phyloP scores from a whole-genome alignment of 1,139 yeast species.

The Taphrina flavorubra region DNA sequence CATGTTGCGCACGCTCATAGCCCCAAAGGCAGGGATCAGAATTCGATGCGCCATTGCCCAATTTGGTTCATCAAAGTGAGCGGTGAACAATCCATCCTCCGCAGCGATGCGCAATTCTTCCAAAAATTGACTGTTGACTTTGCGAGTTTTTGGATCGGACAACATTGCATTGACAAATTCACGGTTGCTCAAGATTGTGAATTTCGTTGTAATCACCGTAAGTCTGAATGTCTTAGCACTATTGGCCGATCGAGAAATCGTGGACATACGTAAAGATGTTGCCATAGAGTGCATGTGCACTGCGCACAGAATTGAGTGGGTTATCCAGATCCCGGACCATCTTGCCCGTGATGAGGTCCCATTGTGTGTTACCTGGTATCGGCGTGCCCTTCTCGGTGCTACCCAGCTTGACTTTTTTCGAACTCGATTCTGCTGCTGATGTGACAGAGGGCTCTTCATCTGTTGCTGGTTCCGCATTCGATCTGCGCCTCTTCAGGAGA shows the following conservation, averaged over 20 bases:
- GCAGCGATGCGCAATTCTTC: constrained; percentile 28
- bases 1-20: constrained; percentile 39
- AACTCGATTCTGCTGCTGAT: neutral
- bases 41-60: constrained; percentile 42
- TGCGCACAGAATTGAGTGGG: constrained; percentile 20
- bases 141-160: constrained; percentile 29
- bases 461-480: neutral
- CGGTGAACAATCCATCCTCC: constrained; percentile 33
- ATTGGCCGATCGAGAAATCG: neutral
- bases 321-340: constrained; percentile 10
- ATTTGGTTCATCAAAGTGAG: constrained; percentile 33
- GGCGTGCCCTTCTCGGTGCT: constrained; percentile 1
- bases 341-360: neutral
- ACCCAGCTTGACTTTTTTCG: neutral
- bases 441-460: neutral
- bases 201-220: constrained; percentile 3
- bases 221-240: neutral
- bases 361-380: constrained; percentile 9
- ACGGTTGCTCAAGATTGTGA: constrained; percentile 16
- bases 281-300: constrained; percentile 16
- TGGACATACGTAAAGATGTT: constrained; percentile 3
- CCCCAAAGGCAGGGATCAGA: constrained; percentile 41
- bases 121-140: constrained; percentile 28
- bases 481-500: constrained; percentile 1
- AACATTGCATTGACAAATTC: constrained; percentile 25